These are phyloP conservation scores for Suillus americanus DNA, from an alignment of 768 basidiomycete species.

Conservation along the genomic window DNA sequence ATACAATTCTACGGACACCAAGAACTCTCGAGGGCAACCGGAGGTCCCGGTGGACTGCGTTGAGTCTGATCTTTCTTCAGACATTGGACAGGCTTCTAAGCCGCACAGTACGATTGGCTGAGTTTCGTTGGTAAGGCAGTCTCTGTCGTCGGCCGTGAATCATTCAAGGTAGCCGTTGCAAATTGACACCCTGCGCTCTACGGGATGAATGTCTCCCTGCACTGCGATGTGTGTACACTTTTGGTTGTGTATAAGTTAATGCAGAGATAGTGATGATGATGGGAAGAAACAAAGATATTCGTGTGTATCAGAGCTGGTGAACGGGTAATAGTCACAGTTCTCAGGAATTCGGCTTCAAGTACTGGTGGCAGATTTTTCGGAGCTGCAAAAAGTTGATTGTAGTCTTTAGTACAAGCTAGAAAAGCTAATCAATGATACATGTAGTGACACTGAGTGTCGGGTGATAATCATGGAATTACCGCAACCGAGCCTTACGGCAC, in stretches of 20 bases:
- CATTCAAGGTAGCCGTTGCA: not conserved
- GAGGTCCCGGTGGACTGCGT: slow-evolving; percentile 4
- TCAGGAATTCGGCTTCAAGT: slow-evolving; percentile 2
- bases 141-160: not conserved
- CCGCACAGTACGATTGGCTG: slow-evolving; percentile 1
- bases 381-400: slow-evolving; percentile 1
- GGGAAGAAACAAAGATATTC: slow-evolving; percentile 2
- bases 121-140: not conserved
- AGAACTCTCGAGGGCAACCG: slow-evolving; percentile 46
- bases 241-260: not conserved
- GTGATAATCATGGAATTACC: not conserved
- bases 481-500: not conserved
- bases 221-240: not conserved
- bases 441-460: not conserved
- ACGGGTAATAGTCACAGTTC: not conserved
- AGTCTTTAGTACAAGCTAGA: not conserved
- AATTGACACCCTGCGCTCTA: not conserved
- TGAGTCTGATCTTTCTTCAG: not conserved
- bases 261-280: not conserved
- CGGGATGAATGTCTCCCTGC: not conserved
- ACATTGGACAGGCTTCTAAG: slow-evolving; percentile 5
- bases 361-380: not conserved
- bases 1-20: slow-evolving; percentile 62
- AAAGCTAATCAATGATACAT: not conserved
- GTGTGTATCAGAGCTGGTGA: not conserved